Evolutionary conservation across 768 basidiomycete species (phyloP).

Genomic region (Artomyces pyxidatus): DNA sequence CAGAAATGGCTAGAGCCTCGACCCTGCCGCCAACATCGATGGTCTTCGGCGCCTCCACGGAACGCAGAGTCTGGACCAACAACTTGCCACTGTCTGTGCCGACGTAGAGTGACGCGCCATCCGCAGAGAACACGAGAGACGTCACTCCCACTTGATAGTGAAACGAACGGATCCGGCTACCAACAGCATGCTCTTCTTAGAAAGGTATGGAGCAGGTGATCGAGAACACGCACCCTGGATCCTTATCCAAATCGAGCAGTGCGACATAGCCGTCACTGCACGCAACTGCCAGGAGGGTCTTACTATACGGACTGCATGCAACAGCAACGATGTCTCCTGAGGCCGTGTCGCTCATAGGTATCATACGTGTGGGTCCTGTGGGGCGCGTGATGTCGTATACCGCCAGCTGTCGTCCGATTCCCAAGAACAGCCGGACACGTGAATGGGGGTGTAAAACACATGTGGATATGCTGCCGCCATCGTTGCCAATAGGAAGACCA

Average conservation of each 20-base stretch:
- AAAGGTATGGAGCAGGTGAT: not conserved
- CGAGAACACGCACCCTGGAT: constrained; percentile 45
- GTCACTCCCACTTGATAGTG: constrained; percentile 46
- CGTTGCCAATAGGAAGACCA: constrained; percentile 35
- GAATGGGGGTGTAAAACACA: constrained; percentile 58
- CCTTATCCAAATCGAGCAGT: constrained; percentile 68
- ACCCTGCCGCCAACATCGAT: constrained; percentile 45
- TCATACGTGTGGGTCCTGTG: constrained; percentile 43
- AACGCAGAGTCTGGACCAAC: constrained; percentile 55
- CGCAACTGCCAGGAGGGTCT: constrained; percentile 55
- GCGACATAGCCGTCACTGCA: constrained; percentile 46
- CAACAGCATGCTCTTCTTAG: not conserved
- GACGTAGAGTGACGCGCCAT: constrained; percentile 58
- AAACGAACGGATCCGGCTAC: constrained; percentile 53
- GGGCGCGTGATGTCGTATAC: constrained; percentile 59
- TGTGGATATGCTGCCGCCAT: constrained; percentile 32
- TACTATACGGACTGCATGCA: constrained; percentile 69
- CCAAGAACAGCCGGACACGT: constrained; percentile 52
- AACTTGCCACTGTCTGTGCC: constrained; percentile 60
- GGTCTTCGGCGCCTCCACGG: constrained; percentile 53
- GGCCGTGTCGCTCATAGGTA: constrained; percentile 37
- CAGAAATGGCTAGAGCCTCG: constrained; percentile 51
- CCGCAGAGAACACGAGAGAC: constrained; percentile 58
- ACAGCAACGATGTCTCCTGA: constrained; percentile 47
- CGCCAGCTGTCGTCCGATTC: constrained; percentile 40